Percentiles rank a stretch among this genome's conserved stretches.
phyloP scores from a whole-genome alignment of 2,329 filamentous ascomycete genomes.

The Aspergillus aculeatinus region DNA sequence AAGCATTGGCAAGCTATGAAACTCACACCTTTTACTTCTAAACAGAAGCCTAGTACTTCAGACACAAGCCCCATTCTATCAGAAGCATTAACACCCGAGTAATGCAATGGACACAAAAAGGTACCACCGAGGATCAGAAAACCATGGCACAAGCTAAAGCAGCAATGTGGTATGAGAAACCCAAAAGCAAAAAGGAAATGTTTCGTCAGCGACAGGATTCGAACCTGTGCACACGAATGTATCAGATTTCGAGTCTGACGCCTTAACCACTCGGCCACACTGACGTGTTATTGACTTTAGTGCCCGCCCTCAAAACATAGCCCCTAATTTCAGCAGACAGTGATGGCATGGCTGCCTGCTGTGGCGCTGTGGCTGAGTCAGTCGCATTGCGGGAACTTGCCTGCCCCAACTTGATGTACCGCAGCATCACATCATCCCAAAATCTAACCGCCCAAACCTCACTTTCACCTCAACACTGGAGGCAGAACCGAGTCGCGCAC shows the following conservation, averaged over 20 bases:
- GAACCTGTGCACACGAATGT: neutral
- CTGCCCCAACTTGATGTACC: neutral
- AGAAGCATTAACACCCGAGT: too few species aligned
- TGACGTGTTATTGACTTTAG: neutral
- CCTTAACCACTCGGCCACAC: neutral
- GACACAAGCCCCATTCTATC: too few species aligned
- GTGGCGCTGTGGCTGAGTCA: neutral
- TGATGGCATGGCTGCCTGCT: neutral
- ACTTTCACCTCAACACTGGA: neutral
- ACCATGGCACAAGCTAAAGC: too few species aligned
- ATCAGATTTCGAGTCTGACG: neutral
- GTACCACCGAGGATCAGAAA: too few species aligned
- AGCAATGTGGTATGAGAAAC: too few species aligned
- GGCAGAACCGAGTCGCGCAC: neutral
- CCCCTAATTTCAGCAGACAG: too few species aligned
- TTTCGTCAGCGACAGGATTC: neutral
- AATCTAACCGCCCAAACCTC: neutral
- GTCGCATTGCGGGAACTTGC: neutral
- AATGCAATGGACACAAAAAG: too few species aligned
- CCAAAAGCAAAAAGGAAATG: neutral
- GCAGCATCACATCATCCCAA: neutral
- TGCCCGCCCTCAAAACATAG: neutral
- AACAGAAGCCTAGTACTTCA: too few species aligned
- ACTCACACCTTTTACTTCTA: too few species aligned
- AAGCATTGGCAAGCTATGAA: too few species aligned